A percentile compares a stretch with the other conserved stretches of the same genome.
Conservation (phyloP, 1,284 basidiomycete genomes). For the Tilletia horrida region DNA sequence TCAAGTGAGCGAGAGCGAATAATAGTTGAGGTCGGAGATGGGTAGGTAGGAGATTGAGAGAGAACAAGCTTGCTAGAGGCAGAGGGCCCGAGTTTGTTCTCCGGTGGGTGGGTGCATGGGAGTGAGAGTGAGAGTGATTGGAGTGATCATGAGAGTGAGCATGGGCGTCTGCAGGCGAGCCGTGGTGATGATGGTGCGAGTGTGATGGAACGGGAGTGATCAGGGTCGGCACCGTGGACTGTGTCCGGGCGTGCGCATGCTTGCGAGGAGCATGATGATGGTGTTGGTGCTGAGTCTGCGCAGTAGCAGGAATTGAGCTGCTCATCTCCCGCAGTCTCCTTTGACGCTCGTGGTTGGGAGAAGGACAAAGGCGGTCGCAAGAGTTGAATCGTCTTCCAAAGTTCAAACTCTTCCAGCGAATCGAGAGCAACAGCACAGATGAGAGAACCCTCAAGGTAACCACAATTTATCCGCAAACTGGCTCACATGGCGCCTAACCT, state of each 20-base stretch:
- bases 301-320: background rate
- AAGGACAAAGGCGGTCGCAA: too few species aligned
- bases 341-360: too few species aligned
- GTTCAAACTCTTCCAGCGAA: too few species aligned
- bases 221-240: background rate
- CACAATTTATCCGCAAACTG: too few species aligned
- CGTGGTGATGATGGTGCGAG: background rate
- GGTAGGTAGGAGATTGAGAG: constrained; percentile 19
- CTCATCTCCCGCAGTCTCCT: background rate
- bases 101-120: constrained; percentile 19
- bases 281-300: background rate
- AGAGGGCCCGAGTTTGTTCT: background rate
- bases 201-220: background rate
- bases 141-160: constrained; percentile 12
- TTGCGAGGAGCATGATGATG: constrained; percentile 1
- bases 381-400: too few species aligned
- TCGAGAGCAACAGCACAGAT: too few species aligned
- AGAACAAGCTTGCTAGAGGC: background rate
- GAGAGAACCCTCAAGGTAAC: too few species aligned
- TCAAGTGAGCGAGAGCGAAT: constrained; percentile 58
- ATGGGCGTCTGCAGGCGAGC: constrained; percentile 7
- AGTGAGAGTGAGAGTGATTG: constrained; percentile 23
- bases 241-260: constrained; percentile 4
- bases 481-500: too few species aligned
- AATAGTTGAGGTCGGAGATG: constrained; percentile 55